Base-by-base conservation (phyloP, 1,139 yeast genomes). In the Hanseniaspora sp. region DNA sequence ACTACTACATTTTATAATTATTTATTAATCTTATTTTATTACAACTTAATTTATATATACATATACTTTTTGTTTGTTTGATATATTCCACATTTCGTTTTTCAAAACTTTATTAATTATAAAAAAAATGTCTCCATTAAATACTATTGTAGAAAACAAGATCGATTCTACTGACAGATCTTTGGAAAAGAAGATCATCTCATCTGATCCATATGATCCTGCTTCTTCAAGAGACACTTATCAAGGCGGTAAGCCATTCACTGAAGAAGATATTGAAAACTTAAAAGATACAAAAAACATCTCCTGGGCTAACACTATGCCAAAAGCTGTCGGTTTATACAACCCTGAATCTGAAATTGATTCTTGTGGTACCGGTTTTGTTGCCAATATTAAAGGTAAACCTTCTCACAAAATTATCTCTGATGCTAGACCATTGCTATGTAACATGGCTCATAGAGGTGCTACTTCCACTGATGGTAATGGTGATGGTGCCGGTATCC, bases 401-500 rank as follows among this genome's bases (percentile, higher is more conserved):
- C 79, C 82, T 17, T 84, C 95, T 53, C 98, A 92, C 74, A 88
- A 90, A 68, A 88, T 90, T 61, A 92, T 92, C 58, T 82, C 95
- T 47, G 97, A 92, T 71, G 96, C 96, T 46, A 75, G 81, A 62
- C 80, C 79, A 65, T 75, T 92, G 66, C 80, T 92, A 58, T 90
- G 97, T 74, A 92, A 92, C 71, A 92, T 92, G 97, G 86, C 96
- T 59, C 98, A 92, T 70, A 80, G 98, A 73, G 98, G 98, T 67
- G 98, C 98, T 49, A 96, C 90, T 59, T 86, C 87, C 37, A 81
- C 95, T 48, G 95, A 88, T 67, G 95, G 97, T 33, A 96, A 92
- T 67, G 98, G 98, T 71, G 98, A 92, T 68, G 98, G 98, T 71
- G 98, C 98, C 44, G 98, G 98, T 69, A 88, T 92, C 59, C 80